Evolutionary conservation across 78 protist genomes (phyloP).

Genomic region (Paratrimastix pyriformis): DNA sequence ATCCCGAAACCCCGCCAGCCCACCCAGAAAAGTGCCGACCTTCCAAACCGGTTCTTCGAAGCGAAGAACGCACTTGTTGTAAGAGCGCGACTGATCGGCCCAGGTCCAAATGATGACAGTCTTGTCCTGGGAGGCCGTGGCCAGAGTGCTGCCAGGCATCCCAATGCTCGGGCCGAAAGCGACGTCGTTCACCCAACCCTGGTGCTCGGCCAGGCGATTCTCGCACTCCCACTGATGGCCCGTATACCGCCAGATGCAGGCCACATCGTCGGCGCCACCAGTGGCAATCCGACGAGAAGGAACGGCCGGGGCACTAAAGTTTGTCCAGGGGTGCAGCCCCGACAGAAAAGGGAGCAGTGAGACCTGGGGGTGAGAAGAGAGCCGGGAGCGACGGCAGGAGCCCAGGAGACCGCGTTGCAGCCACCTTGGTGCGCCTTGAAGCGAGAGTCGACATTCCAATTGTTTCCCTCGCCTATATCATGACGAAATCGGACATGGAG

Average conservation of each 20-base stretch:
- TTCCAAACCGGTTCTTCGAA: not conserved
- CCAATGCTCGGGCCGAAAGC: not conserved
- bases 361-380: slow-evolving; percentile 8
- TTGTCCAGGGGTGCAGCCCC: not conserved
- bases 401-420: not conserved
- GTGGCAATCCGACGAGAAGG: not conserved
- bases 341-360: not conserved
- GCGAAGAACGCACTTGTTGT: not conserved
- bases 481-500: not conserved
- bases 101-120: not conserved
- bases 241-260: not conserved
- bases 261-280: not conserved
- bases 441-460: not conserved
- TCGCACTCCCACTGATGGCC: slow-evolving; percentile 9
- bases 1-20: not conserved
- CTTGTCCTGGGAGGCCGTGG: not conserved
- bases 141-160: not conserved
- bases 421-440: not conserved
- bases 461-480: not conserved
- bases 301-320: not conserved
- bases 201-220: not conserved
- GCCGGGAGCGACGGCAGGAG: not conserved
- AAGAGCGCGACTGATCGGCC: too few species aligned
- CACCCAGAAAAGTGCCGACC: not conserved
- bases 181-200: not conserved